Percentiles rank a stretch among this genome's conserved stretches.
phyloP scores from a whole-genome alignment of 1,284 basidiomycete genomes.

The Ustilago vetiveriae region DNA sequence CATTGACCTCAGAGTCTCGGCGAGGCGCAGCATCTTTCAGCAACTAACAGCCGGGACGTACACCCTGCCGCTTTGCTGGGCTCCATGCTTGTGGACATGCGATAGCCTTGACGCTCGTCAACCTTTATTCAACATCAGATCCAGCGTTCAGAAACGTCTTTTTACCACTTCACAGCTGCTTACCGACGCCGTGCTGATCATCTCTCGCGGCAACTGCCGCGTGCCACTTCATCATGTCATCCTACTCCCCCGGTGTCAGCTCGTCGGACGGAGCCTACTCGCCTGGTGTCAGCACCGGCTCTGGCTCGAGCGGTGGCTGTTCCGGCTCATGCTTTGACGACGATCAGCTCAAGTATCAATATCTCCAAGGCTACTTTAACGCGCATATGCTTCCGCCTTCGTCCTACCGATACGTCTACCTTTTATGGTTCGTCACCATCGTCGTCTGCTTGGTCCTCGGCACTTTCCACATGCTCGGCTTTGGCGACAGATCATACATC shows the following conservation, averaged over 20 bases:
- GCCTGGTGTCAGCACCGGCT: slow-evolving; percentile 22
- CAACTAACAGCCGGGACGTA: neutral
- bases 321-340: slow-evolving; percentile 51
- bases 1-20: too few relatives aligned
- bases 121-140: too few relatives aligned
- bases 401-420: slow-evolving; percentile 68
- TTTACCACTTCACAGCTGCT: too few relatives aligned
- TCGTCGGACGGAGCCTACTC: slow-evolving; percentile 39
- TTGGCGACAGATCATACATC: slow-evolving; percentile 56
- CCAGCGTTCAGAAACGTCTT: too few relatives aligned
- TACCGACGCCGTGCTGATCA: too few relatives aligned
- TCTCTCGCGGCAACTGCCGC: neutral
- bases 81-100: slow-evolving; percentile 2
- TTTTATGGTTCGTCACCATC: slow-evolving; percentile 67
- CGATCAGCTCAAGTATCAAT: slow-evolving; percentile 52
- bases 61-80: slow-evolving; percentile 3
- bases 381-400: slow-evolving; percentile 68
- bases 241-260: slow-evolving; percentile 14
- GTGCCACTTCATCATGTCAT: slow-evolving; percentile 16
- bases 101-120: neutral
- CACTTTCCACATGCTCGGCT: slow-evolving; percentile 60
- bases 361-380: slow-evolving; percentile 62
- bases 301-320: slow-evolving; percentile 21
- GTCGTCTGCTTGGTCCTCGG: slow-evolving; percentile 61
- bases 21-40: neutral